These are phyloP conservation scores for Didymella glomerata DNA, from an alignment of 2,329 filamentous ascomycete species.

Conservation along the genomic window DNA sequence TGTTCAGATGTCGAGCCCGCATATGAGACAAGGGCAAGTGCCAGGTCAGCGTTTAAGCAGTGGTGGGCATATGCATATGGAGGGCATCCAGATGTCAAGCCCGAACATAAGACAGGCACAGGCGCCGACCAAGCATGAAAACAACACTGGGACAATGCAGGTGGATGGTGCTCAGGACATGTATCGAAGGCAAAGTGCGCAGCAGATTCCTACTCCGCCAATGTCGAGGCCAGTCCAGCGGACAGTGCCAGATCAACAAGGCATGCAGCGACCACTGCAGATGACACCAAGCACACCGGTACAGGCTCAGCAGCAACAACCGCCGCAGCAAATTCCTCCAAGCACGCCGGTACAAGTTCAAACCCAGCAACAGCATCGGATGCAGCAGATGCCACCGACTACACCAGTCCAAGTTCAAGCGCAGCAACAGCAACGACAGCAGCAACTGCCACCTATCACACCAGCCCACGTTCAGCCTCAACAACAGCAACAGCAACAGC, in stretches of 20 bases:
- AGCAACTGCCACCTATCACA: background rate
- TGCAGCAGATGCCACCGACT: slow-evolving; percentile 32
- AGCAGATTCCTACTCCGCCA: slow-evolving; percentile 34
- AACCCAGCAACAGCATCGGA: slow-evolving; percentile 17
- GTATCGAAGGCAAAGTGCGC: slow-evolving; percentile 27
- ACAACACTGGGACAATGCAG: slow-evolving; percentile 27
- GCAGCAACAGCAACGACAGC: slow-evolving; percentile 19
- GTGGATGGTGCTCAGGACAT: slow-evolving; percentile 28
- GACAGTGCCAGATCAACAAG: slow-evolving; percentile 49
- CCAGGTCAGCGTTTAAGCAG: slow-evolving; percentile 45
- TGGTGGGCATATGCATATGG: background rate
- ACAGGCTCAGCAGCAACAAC: slow-evolving; percentile 23
- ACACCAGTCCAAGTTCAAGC: slow-evolving; percentile 25
- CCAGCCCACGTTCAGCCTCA: slow-evolving; percentile 1
- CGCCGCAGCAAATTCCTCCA: slow-evolving; percentile 26
- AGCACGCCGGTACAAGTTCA: slow-evolving; percentile 30
- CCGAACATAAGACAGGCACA: slow-evolving; percentile 39
- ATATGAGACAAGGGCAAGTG: slow-evolving; percentile 40
- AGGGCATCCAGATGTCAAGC: background rate
- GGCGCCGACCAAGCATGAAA: slow-evolving; percentile 35
- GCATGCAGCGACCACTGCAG: slow-evolving; percentile 41
- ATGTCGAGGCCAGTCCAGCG: slow-evolving; percentile 50
- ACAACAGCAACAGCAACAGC: background rate
- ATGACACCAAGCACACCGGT: slow-evolving; percentile 37
- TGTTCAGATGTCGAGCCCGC: slow-evolving; percentile 26